Evolutionary conservation across 78 protist genomes (phyloP), one percentile per base, ranked within the genome.

Genomic region (Trichosphaerium sp.): DNA sequence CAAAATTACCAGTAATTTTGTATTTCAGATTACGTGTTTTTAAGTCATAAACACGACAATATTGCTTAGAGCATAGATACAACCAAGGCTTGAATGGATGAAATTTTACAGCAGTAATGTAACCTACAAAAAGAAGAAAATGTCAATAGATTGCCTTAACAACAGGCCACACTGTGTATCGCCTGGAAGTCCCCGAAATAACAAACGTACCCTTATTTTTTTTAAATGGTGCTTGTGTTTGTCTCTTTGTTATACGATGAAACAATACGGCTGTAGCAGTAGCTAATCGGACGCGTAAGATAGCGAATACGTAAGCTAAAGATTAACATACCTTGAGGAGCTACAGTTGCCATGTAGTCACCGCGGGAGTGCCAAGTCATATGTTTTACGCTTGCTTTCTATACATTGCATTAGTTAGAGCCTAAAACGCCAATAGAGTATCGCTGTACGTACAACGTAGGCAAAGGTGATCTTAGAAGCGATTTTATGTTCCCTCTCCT

Each of bases 41-140:
- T 10, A 96, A 82, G 70, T 94, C 81, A 75, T 88, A 94, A 8
- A 85, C 43, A 39, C 82, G 83, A 61, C 82, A 75, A 11, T 56
- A 35, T 12, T 54, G 78, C 38, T 81, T 80, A 15, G 82, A 83
- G 31, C 96, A 93, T 6, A 96, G 78, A 74, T 86, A 88, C 71
- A 96, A 65, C 62, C 59, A 49, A 21, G 99, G 99, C 83, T 77
- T 63, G 26, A 65, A 62, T n/a, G 99, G 98, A 49, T 96, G 98
- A 90, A 93, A 96, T 29, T 71, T 71, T 4, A 77, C 54, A 41
- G 60, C 39, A 73, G 21, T n/a, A 44, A 44, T 44, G 21, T n/a
- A n/a, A n/a, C n/a, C n/a, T n/a, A n/a, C n/a, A n/a, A n/a, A n/a
- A n/a, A n/a, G n/a, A n/a, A n/a, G n/a, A 44, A 44, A 44, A 44